Evolutionary conservation across 306 rosid genomes (phyloP), one percentile per base, ranked within the genome.

Genomic region (Cucumis hystrix): DNA sequence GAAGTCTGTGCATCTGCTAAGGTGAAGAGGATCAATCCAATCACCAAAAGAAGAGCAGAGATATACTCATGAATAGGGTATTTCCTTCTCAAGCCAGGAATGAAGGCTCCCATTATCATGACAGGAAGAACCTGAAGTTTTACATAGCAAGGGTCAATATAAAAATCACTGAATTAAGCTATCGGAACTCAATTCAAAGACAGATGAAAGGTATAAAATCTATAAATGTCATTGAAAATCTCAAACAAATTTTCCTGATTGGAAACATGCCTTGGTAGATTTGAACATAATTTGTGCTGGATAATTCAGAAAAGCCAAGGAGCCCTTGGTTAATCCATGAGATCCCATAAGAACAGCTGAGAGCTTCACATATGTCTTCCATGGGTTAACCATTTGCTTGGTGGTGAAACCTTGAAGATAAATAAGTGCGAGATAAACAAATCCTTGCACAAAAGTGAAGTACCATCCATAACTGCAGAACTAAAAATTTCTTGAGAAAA

Each of bases 261-360:
- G 33, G 7, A 35, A 28, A 35, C 30, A 79, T 75, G 79, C 92
- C 86, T 85, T 89, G 20, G 91, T 87, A 65, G 90, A 89, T 84
- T 89, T 83, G 84, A 89, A 89, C 93, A 89, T 89, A 69, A 89
- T 89, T 79, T 89, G 93, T 5, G 93, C 93, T 10, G 91, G 92
- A 67, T 89, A 86, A 40, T 89, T 87, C 51, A 89, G 87, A 80
- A 87, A 89, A 54, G 93, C 89, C 82, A 89, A 78, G 23, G 91
- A 87, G 6, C 93, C 91, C 68, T 85, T 87, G 14, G 93, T 89
- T 80, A 89, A 83, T 61, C 93, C 93, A 75, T 89, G 93, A 40
- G 93, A 89, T 28, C 87, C 89, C 93, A 87, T 89, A 49, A 89
- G 85, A 77, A 89, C 93, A 10, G 85, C 93, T 11, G 93, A 87